Conservation (phyloP, 1,139 yeast species). For the Taphrina sp. region DNA sequence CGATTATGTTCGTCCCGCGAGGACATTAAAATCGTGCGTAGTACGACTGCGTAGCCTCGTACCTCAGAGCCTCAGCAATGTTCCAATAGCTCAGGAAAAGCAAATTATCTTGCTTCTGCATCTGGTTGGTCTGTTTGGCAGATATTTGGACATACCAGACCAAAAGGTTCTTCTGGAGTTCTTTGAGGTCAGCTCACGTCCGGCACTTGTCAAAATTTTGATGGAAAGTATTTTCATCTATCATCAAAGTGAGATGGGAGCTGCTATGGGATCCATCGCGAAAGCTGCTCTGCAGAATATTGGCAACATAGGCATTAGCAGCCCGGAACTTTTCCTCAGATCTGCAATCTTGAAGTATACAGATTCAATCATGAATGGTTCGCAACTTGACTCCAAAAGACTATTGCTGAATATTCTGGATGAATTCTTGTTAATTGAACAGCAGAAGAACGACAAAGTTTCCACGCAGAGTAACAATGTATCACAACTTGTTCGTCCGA, state of each 20-base stretch:
- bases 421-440: conserved; percentile 15
- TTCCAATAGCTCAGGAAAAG: conserved; percentile 48
- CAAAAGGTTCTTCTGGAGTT: background rate
- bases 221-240: background rate
- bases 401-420: conserved; percentile 2
- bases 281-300: conserved; percentile 17
- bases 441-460: background rate
- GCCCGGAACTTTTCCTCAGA: conserved; percentile 9
- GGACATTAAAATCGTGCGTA: conserved; percentile 59
- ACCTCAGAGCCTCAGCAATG: conserved; percentile 8
- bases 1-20: conserved; percentile 54
- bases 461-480: background rate
- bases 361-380: conserved; percentile 23
- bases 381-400: conserved; percentile 11
- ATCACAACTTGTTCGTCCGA: background rate
- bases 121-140: conserved; percentile 67
- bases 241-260: too few relatives aligned
- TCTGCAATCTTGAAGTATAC: conserved; percentile 1
- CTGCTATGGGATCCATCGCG: background rate
- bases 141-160: conserved; percentile 59
- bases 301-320: conserved; percentile 17
- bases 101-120: conserved; percentile 57
- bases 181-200: background rate
- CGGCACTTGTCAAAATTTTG: background rate
- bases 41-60: conserved; percentile 1